These are phyloP conservation scores for Hypoxylon perforatum DNA, from an alignment of 495 filamentous ascomycete species.

Conservation along the genomic window DNA sequence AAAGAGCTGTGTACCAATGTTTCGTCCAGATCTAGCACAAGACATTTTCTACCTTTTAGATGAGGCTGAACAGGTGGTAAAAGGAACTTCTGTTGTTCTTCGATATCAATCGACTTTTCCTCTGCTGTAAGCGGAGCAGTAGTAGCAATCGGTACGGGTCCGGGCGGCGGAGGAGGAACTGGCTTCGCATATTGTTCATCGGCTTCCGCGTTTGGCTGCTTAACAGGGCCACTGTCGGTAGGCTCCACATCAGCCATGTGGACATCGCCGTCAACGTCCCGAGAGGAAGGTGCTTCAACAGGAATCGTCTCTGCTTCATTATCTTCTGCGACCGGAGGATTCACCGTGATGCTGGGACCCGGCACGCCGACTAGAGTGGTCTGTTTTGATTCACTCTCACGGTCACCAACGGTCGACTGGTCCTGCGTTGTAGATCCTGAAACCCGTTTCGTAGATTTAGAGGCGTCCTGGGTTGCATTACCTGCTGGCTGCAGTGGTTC, in stretches of 20 bases:
- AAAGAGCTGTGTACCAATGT: conserved; percentile 99
- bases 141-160: conserved; percentile 41
- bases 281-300: conserved; percentile 36
- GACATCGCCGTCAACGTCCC: conserved; percentile 68
- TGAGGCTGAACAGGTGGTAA: conserved; percentile 81
- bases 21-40: conserved; percentile 96
- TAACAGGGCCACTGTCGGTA: conserved; percentile 42
- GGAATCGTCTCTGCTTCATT: conserved; percentile 42
- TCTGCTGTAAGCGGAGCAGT: conserved; percentile 33
- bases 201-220: conserved; percentile 44
- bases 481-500: conserved; percentile 40
- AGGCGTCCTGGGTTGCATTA: conserved; percentile 40
- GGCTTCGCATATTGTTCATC: conserved; percentile 59
- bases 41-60: conserved; percentile 87
- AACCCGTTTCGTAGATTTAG: conserved; percentile 54
- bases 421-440: conserved; percentile 58
- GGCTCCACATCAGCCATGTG: conserved; percentile 69
- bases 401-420: conserved; percentile 55
- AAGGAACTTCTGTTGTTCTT: conserved; percentile 73
- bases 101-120: conserved; percentile 50
- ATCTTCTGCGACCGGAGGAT: conserved; percentile 49
- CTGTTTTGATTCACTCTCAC: conserved; percentile 60
- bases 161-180: conserved; percentile 67
- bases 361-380: conserved; percentile 52
- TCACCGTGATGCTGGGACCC: conserved; percentile 57